Base-by-base conservation (phyloP, 352 stramenopile genomes). In the Pythium chondricola region DNA sequence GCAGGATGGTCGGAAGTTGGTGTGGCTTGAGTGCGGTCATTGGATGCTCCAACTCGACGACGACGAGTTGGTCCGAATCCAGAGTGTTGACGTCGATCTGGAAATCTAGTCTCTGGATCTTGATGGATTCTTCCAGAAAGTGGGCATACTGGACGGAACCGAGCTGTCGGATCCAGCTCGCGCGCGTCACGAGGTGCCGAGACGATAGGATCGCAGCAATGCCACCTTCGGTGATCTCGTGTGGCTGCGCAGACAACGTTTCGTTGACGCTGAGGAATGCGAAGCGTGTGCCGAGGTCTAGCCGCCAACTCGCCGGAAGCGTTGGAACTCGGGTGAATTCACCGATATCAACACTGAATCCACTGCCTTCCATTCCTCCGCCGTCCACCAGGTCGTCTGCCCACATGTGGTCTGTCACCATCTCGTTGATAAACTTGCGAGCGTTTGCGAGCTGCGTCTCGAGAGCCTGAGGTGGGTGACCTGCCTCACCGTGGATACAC, bases 21-120 rank as follows among this genome's bases (percentile, higher is more conserved):
- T n/a, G n/a, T n/a, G n/a, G n/a, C n/a, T n/a, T n/a, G n/a, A n/a
- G n/a, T n/a, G n/a, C n/a, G n/a, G n/a, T n/a, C n/a, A n/a, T n/a
- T n/a, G n/a, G n/a, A n/a, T 40, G 17, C 2, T 57, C 55, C 3
- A 64, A 10, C n/a, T 64, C 56, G 1, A 64, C 32, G 8, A 64
- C 41, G 0, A 64, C 49, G 8, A 58, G 56, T 16, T 13, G 35
- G 31, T 63, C 42, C n/a, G n/a, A n/a, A 13, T 0, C 25, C 8
- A 18, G 35, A 2, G 16, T 9, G 41, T 38, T 38, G 4, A 10
- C 11, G 0, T 2, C 8, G 6, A 57, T 21, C 3, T 59, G 17
- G 14, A 47, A 14, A 10, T 48, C 13, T 4, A 55, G 13, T 1
- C 43, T 40, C 13, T 35, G 37, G 46, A 63, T 56, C 8, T 21